These are phyloP conservation scores for Epichloe coenophiala DNA, from an alignment of 2,329 filamentous ascomycete genomes.

Conservation along the genomic window DNA sequence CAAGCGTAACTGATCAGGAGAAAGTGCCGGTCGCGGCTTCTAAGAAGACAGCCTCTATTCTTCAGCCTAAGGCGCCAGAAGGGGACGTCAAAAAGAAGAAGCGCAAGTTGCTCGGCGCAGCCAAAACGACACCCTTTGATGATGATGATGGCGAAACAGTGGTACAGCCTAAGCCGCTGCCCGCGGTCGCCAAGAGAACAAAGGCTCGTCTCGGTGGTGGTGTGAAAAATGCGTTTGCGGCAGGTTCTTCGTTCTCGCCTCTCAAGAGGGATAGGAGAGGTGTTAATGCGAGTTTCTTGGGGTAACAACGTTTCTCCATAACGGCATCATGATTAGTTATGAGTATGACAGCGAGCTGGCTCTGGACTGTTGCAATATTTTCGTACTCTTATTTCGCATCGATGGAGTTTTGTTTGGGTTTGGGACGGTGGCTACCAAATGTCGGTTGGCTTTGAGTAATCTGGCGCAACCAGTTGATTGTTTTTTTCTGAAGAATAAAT, in stretches of 20 bases:
- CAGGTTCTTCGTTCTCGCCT: conserved; percentile 49
- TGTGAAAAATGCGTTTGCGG: conserved; percentile 34
- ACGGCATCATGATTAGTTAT: not conserved
- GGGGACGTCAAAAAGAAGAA: conserved; percentile 50
- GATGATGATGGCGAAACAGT: conserved; percentile 43
- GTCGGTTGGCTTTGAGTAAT: too few relatives aligned
- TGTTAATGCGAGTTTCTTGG: conserved; percentile 46
- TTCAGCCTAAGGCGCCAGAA: conserved; percentile 12
- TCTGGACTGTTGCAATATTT: not conserved
- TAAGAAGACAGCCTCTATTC: conserved; percentile 6
- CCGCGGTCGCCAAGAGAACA: conserved; percentile 3
- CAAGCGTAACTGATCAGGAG: conserved; percentile 17
- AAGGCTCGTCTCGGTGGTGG: conserved; percentile 10
- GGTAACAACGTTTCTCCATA: conserved; percentile 14
- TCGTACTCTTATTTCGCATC: not conserved
- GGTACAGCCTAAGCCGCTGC: not conserved
- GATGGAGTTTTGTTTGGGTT: not conserved
- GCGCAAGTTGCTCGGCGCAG: conserved; percentile 53
- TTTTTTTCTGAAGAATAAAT: too few relatives aligned
- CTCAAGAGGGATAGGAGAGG: conserved; percentile 57
- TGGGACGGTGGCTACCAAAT: too few relatives aligned
- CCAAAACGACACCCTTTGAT: conserved; percentile 56
- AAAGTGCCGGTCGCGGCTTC: conserved; percentile 9
- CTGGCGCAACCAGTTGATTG: too few relatives aligned
- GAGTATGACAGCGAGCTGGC: not conserved